phyloP scores from a whole-genome alignment of 2,329 filamentous ascomycete species.

The Nothophoma quercina region DNA sequence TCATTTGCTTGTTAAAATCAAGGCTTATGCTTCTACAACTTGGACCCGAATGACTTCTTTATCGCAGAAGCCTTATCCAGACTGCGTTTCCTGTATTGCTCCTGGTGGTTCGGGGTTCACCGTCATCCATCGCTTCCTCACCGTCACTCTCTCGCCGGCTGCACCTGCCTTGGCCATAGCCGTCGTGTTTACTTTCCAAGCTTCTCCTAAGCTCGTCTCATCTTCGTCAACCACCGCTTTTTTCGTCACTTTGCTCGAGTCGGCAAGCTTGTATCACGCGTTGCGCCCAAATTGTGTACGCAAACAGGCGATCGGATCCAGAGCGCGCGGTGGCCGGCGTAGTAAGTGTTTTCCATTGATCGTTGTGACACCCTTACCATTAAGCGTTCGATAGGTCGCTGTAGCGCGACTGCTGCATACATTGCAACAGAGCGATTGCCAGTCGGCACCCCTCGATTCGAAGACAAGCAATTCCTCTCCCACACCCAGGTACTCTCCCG shows the following conservation, averaged over 20 bases:
- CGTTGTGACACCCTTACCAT: not conserved
- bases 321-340: slow-evolving; percentile 28
- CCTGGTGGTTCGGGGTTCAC: not conserved
- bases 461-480: slow-evolving; percentile 19
- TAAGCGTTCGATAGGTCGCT: slow-evolving; percentile 25
- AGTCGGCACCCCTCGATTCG: slow-evolving; percentile 20
- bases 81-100: too few relatives aligned
- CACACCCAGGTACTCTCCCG: slow-evolving; percentile 37
- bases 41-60: too few relatives aligned
- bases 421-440: slow-evolving; percentile 26
- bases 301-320: slow-evolving; percentile 33
- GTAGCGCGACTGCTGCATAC: slow-evolving; percentile 21
- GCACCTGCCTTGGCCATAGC: slow-evolving; percentile 2
- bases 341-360: slow-evolving; percentile 28
- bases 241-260: not conserved
- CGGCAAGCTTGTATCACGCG: too few relatives aligned
- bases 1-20: too few relatives aligned
- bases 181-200: not conserved
- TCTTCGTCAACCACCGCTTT: not conserved
- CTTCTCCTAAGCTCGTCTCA: not conserved
- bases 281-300: not conserved
- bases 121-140: not conserved
- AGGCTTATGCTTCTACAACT: too few relatives aligned
- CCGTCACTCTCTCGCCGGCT: slow-evolving; percentile 2
- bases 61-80: too few relatives aligned